A percentile compares a stretch with the other conserved stretches of the same genome.
These are phyloP conservation scores for Coprinopsis marcescibilis DNA, from an alignment of 768 basidiomycete genomes.

Conservation along the genomic window DNA sequence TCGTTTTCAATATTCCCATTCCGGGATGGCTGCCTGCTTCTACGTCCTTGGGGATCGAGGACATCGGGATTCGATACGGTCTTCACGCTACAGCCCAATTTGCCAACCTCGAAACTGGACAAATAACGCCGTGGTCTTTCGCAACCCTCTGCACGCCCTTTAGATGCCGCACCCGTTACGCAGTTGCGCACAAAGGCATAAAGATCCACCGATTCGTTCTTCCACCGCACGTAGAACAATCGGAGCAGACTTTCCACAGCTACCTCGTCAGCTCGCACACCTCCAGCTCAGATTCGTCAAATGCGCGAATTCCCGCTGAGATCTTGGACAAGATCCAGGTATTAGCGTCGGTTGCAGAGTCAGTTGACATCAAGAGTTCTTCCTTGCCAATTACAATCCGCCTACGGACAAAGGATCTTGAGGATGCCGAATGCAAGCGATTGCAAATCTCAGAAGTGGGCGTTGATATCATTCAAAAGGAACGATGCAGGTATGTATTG, in stretches of 20 bases:
- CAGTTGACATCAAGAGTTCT: slow-evolving; percentile 40
- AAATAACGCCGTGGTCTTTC: slow-evolving; percentile 37
- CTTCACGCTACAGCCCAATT: slow-evolving; percentile 66
- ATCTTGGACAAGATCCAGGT: slow-evolving; percentile 61
- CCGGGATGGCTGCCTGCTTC: slow-evolving; percentile 86
- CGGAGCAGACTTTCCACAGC: slow-evolving; percentile 30
- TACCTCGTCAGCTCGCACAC: slow-evolving; percentile 39
- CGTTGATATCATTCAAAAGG: slow-evolving; percentile 56
- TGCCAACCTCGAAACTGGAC: slow-evolving; percentile 35
- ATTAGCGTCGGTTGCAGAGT: slow-evolving; percentile 55
- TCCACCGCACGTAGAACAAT: slow-evolving; percentile 29
- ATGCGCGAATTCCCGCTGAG: slow-evolving; percentile 39
- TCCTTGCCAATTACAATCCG: slow-evolving; percentile 52
- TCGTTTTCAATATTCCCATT: slow-evolving; percentile 76
- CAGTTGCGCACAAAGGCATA: slow-evolving; percentile 39
- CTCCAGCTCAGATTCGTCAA: slow-evolving; percentile 15
- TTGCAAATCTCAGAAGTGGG: slow-evolving; percentile 53
- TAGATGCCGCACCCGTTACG: slow-evolving; percentile 36
- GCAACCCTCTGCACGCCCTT: slow-evolving; percentile 53
- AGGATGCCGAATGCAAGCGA: slow-evolving; percentile 42
- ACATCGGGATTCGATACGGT: slow-evolving; percentile 56
- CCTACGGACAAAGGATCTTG: slow-evolving; percentile 50
- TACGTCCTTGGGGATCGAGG: slow-evolving; percentile 42
- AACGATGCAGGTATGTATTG: slow-evolving; percentile 55
- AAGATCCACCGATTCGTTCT: slow-evolving; percentile 48